phyloP scores from a whole-genome alignment of 164 flowering plant species.

The Dillenia suffruticosa region DNA sequence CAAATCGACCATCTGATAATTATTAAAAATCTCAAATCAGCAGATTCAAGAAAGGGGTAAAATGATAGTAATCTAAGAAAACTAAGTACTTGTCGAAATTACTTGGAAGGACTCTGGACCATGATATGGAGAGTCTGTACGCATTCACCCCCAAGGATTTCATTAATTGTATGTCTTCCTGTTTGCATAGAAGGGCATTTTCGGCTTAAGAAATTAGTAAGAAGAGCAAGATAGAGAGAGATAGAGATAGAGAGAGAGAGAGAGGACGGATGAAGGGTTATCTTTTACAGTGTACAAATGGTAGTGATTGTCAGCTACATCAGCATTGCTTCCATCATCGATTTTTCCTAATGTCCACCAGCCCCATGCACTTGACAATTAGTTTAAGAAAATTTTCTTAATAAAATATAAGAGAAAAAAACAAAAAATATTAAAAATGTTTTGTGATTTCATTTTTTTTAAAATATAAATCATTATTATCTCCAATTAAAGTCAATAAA shows the following conservation, averaged over 20 bases:
- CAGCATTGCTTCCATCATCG: constrained; percentile 20
- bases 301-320: constrained; percentile 31
- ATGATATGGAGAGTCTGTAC: constrained; percentile 30
- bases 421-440: not conserved
- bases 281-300: constrained; percentile 21
- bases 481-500: no score
- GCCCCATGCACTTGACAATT: no score
- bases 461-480: no score
- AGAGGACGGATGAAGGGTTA: no score
- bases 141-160: constrained; percentile 29
- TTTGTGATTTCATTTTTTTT: no score
- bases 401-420: not conserved
- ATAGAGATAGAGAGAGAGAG: not conserved
- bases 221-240: not conserved
- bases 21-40: no score
- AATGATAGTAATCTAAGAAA: not conserved
- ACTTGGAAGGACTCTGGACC: constrained; percentile 34
- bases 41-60: not conserved
- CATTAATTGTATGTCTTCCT: constrained; percentile 35
- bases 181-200: not conserved
- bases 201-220: not conserved
- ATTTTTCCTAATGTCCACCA: constrained; percentile 11
- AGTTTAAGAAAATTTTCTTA: no score
- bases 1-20: constrained; percentile 50
- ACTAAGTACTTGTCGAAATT: not conserved